Base-by-base conservation (phyloP, 371 early-diverging fungal species). In the Mortierella sp. region DNA sequence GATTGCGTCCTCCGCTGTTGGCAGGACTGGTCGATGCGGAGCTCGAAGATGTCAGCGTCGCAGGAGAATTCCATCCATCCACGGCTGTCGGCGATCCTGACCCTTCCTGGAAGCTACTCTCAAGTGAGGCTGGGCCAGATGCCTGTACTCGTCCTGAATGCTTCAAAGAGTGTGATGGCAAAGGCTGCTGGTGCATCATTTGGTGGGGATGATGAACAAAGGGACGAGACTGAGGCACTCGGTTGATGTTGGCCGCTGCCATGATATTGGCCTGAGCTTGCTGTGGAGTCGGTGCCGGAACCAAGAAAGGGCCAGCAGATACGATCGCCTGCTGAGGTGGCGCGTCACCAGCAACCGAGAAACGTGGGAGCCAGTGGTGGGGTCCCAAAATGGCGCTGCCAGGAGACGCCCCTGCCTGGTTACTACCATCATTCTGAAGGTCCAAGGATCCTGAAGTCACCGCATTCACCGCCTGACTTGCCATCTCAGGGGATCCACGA, bases 261-360 rank as follows among this genome's bases (percentile, higher is more conserved):
- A 83, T 69, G 28, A 82, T 73, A 37, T 51, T 82, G n/a, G 78
- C 72, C 37, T 59, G 59, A 31, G 40, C 67, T 40, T 82, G 82
- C 55, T 76, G 81, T 0, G 81, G 69, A 10, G n/a, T 70, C 2
- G 79, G 77, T 0, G 55, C 50, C 0, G 51, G 78, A 55, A 75
- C 67, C 46, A 79, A 6, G 50, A 72, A 82, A 19, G 79, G 40
- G 14, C 67, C 72, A 10, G 43, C 75, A 21, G 69, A 46, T 37
- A 75, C 72, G 21, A 43, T 71, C 5, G 77, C 69, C 28, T 69
- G 72, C 43, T 77, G 78, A 14, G 77, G 53, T 1, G 85, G 81
- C 4, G 86, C 79, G 71, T 85, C 86, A 28, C 86, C 86, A 1
- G 86, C 86, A 16, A 79, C 86, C 0, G 86, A 81, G 28, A 85